A percentile compares a stretch with the other conserved stretches of the same genome.
Evolutionary conservation across 805 yeast species (phyloP).

Genomic region (Teunomyces barrocoloradensis): DNA sequence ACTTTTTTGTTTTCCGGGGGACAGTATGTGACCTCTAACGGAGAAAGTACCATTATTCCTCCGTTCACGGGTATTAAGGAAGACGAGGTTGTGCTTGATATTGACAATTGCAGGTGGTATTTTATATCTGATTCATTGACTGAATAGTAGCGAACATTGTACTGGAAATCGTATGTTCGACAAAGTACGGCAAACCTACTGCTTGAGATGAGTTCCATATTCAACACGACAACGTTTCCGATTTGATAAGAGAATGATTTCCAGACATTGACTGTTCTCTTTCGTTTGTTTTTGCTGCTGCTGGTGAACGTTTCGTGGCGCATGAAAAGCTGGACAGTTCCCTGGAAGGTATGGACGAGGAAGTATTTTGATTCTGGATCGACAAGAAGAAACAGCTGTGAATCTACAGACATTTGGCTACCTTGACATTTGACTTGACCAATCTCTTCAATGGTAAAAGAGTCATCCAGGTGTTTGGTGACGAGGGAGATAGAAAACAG

Average conservation of each 20-base stretch:
- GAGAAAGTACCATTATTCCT: conserved; percentile 23
- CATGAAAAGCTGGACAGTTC: conserved; percentile 9
- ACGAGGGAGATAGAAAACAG: conserved; percentile 1
- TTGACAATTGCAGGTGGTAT: conserved; percentile 22
- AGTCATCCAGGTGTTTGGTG: neutral
- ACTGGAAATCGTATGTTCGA: conserved; percentile 32
- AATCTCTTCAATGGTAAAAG: conserved; percentile 1
- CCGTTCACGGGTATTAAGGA: conserved; percentile 21
- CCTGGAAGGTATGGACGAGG: conserved; percentile 17
- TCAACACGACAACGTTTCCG: conserved; percentile 19
- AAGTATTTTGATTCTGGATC: conserved; percentile 12
- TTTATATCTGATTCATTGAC: conserved; percentile 4
- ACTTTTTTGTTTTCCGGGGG: too few relatives aligned
- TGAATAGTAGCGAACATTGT: conserved; percentile 29
- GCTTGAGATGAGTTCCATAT: conserved; percentile 11
- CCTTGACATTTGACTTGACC: conserved; percentile 16
- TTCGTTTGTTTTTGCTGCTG: conserved; percentile 5
- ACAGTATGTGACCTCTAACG: too few relatives aligned
- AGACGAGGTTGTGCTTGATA: conserved; percentile 30
- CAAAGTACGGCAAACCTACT: conserved; percentile 26
- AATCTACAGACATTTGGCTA: conserved; percentile 23
- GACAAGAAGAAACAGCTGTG: conserved; percentile 16
- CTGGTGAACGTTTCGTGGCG: neutral
- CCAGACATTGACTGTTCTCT: conserved; percentile 3
- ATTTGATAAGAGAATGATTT: conserved; percentile 11